phyloP scores from a whole-genome alignment of 805 yeast species.

The Candida ulmi region DNA sequence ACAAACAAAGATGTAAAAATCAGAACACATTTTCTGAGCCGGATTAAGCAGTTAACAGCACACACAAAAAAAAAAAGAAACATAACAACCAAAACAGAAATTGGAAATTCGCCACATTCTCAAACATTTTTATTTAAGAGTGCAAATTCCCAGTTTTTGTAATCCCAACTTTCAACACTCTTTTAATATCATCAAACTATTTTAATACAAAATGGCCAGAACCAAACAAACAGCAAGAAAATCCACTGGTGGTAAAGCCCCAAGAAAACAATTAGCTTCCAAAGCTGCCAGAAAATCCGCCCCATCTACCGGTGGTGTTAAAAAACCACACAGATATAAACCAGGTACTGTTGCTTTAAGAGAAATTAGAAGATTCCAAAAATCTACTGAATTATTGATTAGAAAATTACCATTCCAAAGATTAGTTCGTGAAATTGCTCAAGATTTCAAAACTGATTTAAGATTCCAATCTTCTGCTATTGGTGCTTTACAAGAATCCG shows the following conservation, averaged over 20 bases:
- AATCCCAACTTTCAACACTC: background rate
- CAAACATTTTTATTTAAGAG: background rate
- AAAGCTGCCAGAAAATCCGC: conserved; percentile 93
- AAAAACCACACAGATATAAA: conserved; percentile 94
- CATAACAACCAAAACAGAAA: background rate
- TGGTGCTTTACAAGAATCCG: conserved; percentile 97
- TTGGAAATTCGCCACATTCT: conserved; percentile 1
- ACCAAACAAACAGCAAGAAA: conserved; percentile 93
- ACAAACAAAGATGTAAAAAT: background rate
- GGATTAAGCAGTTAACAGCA: too few species aligned
- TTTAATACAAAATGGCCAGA: conserved; percentile 65
- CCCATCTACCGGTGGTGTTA: conserved; percentile 89
- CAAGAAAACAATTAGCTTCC: conserved; percentile 90
- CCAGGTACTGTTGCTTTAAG: conserved; percentile 96
- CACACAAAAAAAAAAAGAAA: background rate
- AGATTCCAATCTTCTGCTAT: conserved; percentile 97
- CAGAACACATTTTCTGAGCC: background rate
- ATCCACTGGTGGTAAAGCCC: conserved; percentile 94
- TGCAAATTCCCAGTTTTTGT: background rate
- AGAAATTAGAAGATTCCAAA: conserved; percentile 97
- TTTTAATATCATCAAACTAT: conserved; percentile 13
- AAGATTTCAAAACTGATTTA: conserved; percentile 87
- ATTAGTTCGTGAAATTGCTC: conserved; percentile 93
- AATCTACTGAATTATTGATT: conserved; percentile 89
- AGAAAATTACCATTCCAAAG: conserved; percentile 97